Evolutionary conservation across 83 land plant genomes (phyloP), one percentile per base, ranked within the genome.

Genomic region (Isoetes engelmannii): DNA sequence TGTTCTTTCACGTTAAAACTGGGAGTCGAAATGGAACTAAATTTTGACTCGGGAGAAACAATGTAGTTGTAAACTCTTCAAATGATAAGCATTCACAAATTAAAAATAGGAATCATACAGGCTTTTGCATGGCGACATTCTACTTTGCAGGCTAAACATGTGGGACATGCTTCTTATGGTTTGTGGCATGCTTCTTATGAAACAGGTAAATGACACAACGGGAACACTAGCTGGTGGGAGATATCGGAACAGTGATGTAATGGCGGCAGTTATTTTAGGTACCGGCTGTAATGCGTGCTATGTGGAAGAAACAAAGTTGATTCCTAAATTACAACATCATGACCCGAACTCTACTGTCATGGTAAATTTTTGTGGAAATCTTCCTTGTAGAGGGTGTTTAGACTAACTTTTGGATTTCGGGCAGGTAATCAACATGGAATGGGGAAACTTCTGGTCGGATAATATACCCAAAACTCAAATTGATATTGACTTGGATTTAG

Each of bases 381-480:
- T 9, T n/a, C 51, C 57, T 12, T 20, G 48, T 20, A 57, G 3
- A 13, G 18, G 19, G 20, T 68, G 66, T 70, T 70, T 10, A 10
- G n/a, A 3, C 45, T 61, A 37, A 43, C 18, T 58, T 65, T 45
- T 5, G 4, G 5, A 42, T 44, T 4, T 58, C 75, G 56, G n/a
- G 68, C 66, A 90, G 97, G 91, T 88, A 58, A 82, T 95, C 64
- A 91, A 89, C 71, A 88, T 88, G 87, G 99, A 95, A 69, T 95
- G 99, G 99, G 99, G 97, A 69, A 92, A 87, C 65, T 91, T 95
- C 53, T 86, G 89, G 81, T 85, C 99, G 48, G 77, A 87, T 55
- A 84, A 84, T 77, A 70, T 95, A 28, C 99, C 99, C 53, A 79
- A 89, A 74, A 95, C 99, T 45, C 57, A 70, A 15, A 87, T 89